Conservation (phyloP, 805 yeast species). For the Candida ascalaphidarum region DNA sequence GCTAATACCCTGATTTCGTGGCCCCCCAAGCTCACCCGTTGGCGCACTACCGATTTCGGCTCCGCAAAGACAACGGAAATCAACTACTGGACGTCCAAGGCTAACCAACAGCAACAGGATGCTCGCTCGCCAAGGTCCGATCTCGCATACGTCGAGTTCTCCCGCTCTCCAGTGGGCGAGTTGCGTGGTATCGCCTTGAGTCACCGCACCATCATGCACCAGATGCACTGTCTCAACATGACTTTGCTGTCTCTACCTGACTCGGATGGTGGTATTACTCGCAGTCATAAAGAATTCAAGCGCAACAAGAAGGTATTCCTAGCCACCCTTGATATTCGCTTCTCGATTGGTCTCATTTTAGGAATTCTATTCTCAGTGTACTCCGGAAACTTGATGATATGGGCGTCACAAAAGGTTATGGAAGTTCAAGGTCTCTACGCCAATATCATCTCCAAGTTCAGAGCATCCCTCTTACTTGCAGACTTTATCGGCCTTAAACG, state of each 20-base stretch:
- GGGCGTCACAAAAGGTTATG: constrained; percentile 70
- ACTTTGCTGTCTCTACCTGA: constrained; percentile 61
- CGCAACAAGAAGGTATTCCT: constrained; percentile 45
- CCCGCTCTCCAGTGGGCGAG: constrained; percentile 85
- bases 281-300: constrained; percentile 22
- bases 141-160: constrained; percentile 88
- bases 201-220: constrained; percentile 81
- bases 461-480: constrained; percentile 68
- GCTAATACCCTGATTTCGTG: constrained; percentile 42
- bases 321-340: constrained; percentile 34
- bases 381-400: constrained; percentile 73
- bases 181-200: constrained; percentile 89
- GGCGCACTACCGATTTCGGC: constrained; percentile 89
- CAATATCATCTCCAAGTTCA: constrained; percentile 58
- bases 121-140: constrained; percentile 27
- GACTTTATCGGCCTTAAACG: constrained; percentile 86
- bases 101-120: constrained; percentile 4
- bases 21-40: constrained; percentile 67
- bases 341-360: constrained; percentile 75
- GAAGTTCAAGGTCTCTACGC: constrained; percentile 85
- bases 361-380: constrained; percentile 77
- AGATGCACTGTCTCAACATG: constrained; percentile 68
- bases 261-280: constrained; percentile 44
- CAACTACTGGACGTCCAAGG: constrained; percentile 12
- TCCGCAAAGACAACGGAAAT: constrained; percentile 32